Evolutionary conservation across 441 rosid species (phyloP).

Genomic region (Syzygium syzygioides): DNA sequence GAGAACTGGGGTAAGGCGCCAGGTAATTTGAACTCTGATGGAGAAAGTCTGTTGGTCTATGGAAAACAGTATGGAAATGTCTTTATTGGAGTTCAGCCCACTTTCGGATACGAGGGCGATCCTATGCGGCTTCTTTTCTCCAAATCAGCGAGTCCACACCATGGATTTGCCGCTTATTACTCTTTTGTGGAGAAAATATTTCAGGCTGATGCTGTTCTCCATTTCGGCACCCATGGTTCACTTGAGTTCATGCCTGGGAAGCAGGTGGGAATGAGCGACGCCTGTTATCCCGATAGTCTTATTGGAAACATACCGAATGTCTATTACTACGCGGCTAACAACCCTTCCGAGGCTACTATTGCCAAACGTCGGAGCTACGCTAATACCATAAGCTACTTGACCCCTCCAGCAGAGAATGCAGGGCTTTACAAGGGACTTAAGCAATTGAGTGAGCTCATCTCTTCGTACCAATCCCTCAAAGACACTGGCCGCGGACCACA

Average conservation of each 20-base stretch:
- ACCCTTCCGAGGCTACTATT: constrained; percentile 96
- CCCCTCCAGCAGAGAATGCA: constrained; percentile 99
- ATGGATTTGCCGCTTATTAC: constrained; percentile 96
- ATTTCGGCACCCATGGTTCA: constrained; percentile 95
- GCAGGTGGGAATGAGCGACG: constrained; percentile 99
- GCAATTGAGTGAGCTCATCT: constrained; percentile 92
- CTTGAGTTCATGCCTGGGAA: constrained; percentile 99
- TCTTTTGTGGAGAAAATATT: constrained; percentile 93
- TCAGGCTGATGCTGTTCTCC: constrained; percentile 95
- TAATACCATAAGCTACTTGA: constrained; percentile 90
- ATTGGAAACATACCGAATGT: constrained; percentile 97
- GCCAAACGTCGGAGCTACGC: constrained; percentile 99
- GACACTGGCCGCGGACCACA: constrained; percentile 92
- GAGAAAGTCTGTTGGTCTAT: constrained; percentile 86
- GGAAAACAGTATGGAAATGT: constrained; percentile 92
- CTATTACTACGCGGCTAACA: constrained; percentile 94
- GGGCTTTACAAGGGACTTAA: constrained; percentile 99
- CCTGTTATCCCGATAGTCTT: constrained; percentile 89
- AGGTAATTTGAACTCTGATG: constrained; percentile 91
- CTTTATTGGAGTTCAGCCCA: constrained; percentile 98
- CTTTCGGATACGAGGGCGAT: constrained; percentile 98
- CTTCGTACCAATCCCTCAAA: constrained; percentile 95
- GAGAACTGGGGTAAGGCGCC: constrained; percentile 99
- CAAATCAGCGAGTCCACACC: constrained; percentile 97
- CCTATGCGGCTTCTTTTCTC: constrained; percentile 98